These are phyloP conservation scores for Penicillium psychrofluorescens DNA, from an alignment of 495 filamentous ascomycete genomes.

Conservation along the genomic window DNA sequence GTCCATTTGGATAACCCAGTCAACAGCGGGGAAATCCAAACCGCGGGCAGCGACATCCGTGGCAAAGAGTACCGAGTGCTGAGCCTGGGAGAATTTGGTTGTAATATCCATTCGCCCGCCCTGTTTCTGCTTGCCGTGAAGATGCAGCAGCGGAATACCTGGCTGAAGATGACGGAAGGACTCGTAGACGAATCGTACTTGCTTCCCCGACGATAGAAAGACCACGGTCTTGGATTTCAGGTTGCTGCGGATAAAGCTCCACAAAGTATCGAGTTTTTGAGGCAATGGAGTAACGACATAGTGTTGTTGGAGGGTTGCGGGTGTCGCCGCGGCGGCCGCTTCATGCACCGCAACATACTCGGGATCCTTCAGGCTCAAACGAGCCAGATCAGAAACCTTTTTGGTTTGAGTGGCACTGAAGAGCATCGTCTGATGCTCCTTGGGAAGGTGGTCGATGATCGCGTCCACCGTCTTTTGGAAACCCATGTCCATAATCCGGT, in stretches of 20 bases:
- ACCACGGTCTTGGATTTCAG: slow-evolving; percentile 89
- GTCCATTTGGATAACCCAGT: slow-evolving; percentile 95
- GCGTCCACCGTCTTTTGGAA: slow-evolving; percentile 90
- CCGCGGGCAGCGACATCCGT: slow-evolving; percentile 93
- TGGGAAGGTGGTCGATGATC: slow-evolving; percentile 86
- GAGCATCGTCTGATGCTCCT: slow-evolving; percentile 79
- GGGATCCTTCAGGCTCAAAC: slow-evolving; percentile 79
- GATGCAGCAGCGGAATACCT: slow-evolving; percentile 88
- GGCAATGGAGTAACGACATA: slow-evolving; percentile 78
- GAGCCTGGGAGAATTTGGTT: slow-evolving; percentile 65
- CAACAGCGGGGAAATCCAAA: slow-evolving; percentile 91
- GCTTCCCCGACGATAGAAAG: slow-evolving; percentile 90
- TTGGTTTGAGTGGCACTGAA: slow-evolving; percentile 97
- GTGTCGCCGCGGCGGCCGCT: slow-evolving; percentile 71
- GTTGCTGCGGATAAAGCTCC: slow-evolving; percentile 82
- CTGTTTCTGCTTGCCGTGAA: slow-evolving; percentile 94
- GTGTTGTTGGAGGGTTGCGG: slow-evolving; percentile 77
- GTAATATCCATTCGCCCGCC: slow-evolving; percentile 80
- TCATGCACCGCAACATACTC: slow-evolving; percentile 96
- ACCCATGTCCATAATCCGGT: slow-evolving; percentile 96
- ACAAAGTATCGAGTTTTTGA: slow-evolving; percentile 86
- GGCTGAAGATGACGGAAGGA: slow-evolving; percentile 89
- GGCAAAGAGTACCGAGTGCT: slow-evolving; percentile 81
- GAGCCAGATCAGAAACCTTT: slow-evolving; percentile 83
- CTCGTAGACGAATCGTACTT: slow-evolving; percentile 93